Conservation (phyloP, 306 rosid genomes). For the Adenanthera pavonina region DNA sequence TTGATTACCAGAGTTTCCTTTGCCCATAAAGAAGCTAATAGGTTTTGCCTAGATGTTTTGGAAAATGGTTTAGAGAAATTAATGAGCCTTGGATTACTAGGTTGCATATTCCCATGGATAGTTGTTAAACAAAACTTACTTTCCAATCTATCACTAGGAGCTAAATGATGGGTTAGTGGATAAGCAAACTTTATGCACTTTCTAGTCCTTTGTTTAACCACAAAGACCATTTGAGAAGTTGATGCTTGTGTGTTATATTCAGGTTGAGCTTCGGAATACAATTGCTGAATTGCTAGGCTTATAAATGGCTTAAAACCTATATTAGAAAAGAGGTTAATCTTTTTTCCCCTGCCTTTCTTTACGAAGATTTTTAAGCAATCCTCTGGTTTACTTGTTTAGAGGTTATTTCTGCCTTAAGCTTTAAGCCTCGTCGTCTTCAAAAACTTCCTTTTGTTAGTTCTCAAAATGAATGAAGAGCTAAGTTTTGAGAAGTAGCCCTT, state of each 20-base stretch:
- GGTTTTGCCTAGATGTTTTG: neutral
- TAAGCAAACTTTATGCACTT: neutral
- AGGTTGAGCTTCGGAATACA: neutral
- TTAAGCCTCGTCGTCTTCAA: neutral
- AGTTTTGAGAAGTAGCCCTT: neutral
- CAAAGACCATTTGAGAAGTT: neutral
- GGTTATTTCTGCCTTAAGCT: neutral
- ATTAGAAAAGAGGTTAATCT: neutral
- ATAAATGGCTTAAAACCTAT: neutral
- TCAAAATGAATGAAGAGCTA: neutral
- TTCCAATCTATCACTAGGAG: neutral
- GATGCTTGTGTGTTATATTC: neutral
- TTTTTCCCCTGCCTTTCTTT: neutral
- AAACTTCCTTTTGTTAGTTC: neutral
- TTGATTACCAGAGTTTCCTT: neutral
- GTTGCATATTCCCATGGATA: neutral
- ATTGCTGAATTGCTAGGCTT: neutral
- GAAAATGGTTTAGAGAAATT: neutral
- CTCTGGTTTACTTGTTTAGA: neutral
- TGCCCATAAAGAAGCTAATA: neutral
- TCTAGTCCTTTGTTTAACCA: neutral
- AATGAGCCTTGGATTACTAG: neutral
- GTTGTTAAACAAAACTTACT: neutral
- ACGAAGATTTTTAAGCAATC: neutral
- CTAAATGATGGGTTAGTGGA: neutral